Conservation (phyloP, 495 filamentous ascomycete genomes). For the Pyrenula aspistea region DNA sequence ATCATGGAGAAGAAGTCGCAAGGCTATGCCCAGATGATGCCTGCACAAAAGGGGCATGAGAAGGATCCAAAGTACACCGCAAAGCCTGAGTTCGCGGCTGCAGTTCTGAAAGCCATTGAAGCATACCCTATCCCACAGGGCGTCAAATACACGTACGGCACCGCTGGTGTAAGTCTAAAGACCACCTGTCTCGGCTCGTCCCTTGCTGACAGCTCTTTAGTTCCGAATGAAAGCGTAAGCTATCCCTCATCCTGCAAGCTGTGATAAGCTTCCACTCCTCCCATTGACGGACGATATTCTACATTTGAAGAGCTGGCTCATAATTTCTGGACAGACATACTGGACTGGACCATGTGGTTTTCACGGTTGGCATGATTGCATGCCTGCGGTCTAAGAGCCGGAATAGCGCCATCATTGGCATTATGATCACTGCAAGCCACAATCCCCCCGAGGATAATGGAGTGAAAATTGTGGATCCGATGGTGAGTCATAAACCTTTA, state of each 20-base stretch:
- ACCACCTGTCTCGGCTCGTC: conserved; percentile 3
- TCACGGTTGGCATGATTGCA: conserved; percentile 79
- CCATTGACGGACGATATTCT: background rate
- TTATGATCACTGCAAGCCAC: conserved; percentile 98
- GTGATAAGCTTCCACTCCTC: background rate
- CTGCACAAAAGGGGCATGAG: background rate
- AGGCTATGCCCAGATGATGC: background rate
- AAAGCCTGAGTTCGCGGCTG: background rate
- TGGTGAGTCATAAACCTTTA: conserved; percentile 37
- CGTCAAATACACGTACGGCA: conserved; percentile 79
- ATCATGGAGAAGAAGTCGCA: background rate
- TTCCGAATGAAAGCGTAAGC: conserved; percentile 74
- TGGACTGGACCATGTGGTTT: conserved; percentile 75
- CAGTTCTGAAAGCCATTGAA: background rate
- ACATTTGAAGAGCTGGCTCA: conserved; percentile 2
- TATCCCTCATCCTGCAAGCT: conserved; percentile 7
- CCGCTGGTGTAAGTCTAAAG: conserved; percentile 59
- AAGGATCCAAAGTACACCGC: background rate
- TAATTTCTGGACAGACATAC: background rate
- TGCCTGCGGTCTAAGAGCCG: conserved; percentile 84
- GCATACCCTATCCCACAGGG: conserved; percentile 51
- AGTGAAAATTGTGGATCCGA: conserved; percentile 94
- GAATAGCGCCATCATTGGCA: conserved; percentile 79
- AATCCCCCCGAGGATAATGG: conserved; percentile 96
- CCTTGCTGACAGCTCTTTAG: conserved; percentile 23